These are phyloP conservation scores for Solanum phureja DNA, from an alignment of 257 asterid species.

Conservation along the genomic window DNA sequence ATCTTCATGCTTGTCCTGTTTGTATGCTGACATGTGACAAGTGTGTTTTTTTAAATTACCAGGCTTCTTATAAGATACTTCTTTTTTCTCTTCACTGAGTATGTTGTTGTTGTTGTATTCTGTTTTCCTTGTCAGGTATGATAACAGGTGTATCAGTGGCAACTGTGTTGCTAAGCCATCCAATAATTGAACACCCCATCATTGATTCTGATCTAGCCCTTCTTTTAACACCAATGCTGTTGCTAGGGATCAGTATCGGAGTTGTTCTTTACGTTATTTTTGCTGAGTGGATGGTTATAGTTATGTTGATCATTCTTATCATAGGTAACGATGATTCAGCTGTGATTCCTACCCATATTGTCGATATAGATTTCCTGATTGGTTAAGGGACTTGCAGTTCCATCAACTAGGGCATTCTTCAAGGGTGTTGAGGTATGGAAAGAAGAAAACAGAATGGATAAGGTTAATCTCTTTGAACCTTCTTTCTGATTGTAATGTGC, in stretches of 20 bases:
- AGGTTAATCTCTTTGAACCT: slow-evolving; percentile 9
- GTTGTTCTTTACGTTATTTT: slow-evolving; percentile 41
- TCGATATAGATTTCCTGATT: neutral
- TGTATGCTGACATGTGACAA: too few relatives aligned
- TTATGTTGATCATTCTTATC: slow-evolving; percentile 43
- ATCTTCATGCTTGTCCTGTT: too few relatives aligned
- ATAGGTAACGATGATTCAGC: slow-evolving; percentile 19
- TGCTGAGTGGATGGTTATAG: slow-evolving; percentile 58
- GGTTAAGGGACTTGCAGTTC: neutral
- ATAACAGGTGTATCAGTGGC: slow-evolving; percentile 49
- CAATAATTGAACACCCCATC: slow-evolving; percentile 40
- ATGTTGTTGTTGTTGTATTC: neutral
- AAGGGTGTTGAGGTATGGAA: slow-evolving; percentile 56
- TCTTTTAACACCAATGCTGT: slow-evolving; percentile 54
- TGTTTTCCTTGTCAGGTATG: slow-evolving; percentile 29
- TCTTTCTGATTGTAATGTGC: neutral
- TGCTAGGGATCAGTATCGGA: slow-evolving; percentile 53
- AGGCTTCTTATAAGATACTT: neutral
- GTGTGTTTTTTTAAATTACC: too few relatives aligned
- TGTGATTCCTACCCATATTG: neutral
- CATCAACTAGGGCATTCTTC: slow-evolving; percentile 43
- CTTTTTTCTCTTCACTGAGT: neutral
- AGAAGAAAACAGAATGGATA: slow-evolving; percentile 34
- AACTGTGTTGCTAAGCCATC: slow-evolving; percentile 46
- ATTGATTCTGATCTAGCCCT: slow-evolving; percentile 51